A percentile compares a stretch with the other conserved stretches of the same genome.
Conservation (phyloP, 108 stramenopile species). For the Fragilaria radians region DNA sequence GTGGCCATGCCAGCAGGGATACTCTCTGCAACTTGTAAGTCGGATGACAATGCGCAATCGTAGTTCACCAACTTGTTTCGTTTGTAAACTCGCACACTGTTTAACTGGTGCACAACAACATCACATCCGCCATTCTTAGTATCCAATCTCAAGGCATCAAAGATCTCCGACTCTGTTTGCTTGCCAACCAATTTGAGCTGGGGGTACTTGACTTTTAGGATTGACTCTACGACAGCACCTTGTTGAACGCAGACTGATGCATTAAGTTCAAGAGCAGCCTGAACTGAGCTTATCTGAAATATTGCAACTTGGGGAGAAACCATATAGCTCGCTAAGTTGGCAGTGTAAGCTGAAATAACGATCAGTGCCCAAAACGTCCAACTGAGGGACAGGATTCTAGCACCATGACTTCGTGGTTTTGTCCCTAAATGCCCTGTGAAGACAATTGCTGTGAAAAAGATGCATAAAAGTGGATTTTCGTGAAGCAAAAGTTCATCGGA, state of each 20-base stretch:
- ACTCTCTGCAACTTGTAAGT: background rate
- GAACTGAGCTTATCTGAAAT: background rate
- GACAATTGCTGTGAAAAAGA: constrained; percentile 14
- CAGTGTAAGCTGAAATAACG: constrained; percentile 18
- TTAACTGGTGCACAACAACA: background rate
- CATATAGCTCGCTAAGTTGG: constrained; percentile 22
- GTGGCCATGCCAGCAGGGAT: constrained; percentile 8
- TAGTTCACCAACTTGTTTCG: too few species aligned
- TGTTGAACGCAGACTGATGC: background rate
- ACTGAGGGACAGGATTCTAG: background rate
- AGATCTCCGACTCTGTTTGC: background rate
- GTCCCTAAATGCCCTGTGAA: constrained; percentile 15
- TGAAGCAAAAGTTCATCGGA: background rate
- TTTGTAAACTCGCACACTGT: background rate
- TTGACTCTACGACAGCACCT: background rate
- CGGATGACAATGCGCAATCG: constrained; percentile 6
- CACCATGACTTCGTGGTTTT: constrained; percentile 2
- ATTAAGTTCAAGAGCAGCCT: background rate
- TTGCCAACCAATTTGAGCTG: background rate
- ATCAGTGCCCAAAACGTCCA: constrained; percentile 21
- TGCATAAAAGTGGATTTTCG: constrained; percentile 2
- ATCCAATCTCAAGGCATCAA: too few species aligned
- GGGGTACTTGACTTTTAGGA: background rate
- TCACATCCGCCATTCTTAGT: constrained; percentile 1
- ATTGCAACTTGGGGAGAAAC: constrained; percentile 1